Evolutionary conservation across 148 eudicot genomes (phyloP), one percentile per base, ranked within the genome.

Genomic region (Spergularia bocconei): DNA sequence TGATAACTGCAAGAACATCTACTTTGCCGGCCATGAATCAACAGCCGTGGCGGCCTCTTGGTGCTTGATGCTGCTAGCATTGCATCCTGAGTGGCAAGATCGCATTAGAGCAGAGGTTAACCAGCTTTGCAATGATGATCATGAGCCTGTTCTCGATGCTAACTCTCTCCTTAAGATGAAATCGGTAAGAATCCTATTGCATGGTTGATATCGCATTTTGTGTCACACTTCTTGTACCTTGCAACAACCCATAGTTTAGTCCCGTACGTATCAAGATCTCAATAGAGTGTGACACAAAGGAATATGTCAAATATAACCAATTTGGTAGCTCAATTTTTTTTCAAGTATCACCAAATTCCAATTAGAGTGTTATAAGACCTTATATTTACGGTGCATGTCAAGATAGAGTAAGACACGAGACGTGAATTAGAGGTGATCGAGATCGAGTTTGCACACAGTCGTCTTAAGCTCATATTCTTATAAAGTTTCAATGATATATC

Each of bases 1-100:
- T 20, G 98, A 93, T 72, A 93, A 93, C 75, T 93, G 98, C 75
- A 90, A 93, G 85, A 93, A 89, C 85, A 87, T 93, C 17, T 93
- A 93, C 76, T 90, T 93, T 67, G 98, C 98, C 1, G 98, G 98
- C 2, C 96, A 93, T 17, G 98, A 93, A 77, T 85, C 98, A 50
- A 93, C 96, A 0, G 91, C 93, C 13, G 89, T 89, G 10, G 90
- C 96, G 14, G 88, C 89, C 4, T 88, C 98, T 5, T 93, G 98
- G 98, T 93, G 98, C 85, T 74, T 91, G 76, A 91, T 93, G 90
- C 67, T 93, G 20, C 76, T 93, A 4, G 93, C 96, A 11, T 65
- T 84, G 65, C 84, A 93, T 63, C 96, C 96, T 10, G 89, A 93
- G 13, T 93, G 98, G 98, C 98, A 93, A 70, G 71, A 77, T 39